Conservation (phyloP, 345 rosid species). For the Pugionium cornutum region DNA sequence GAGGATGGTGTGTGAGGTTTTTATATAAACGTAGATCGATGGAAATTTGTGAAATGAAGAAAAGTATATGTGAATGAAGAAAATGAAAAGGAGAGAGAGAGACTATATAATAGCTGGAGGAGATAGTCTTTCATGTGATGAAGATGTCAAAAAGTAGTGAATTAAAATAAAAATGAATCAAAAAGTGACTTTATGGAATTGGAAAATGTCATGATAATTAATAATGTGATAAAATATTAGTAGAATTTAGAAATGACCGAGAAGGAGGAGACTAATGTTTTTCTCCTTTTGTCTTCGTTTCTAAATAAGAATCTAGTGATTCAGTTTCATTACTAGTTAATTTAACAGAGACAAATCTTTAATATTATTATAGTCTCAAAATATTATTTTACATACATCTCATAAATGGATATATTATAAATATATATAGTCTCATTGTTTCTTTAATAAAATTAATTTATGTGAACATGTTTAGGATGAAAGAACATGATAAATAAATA, state of each 20-base stretch:
- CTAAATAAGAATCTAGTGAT: slow-evolving; percentile 15
- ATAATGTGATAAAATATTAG: slow-evolving; percentile 32
- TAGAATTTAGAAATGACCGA: slow-evolving; percentile 45
- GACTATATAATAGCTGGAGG: slow-evolving; percentile 63
- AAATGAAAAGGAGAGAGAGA: slow-evolving; percentile 15
- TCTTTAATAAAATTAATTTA: too few species aligned
- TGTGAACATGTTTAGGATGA: too few species aligned
- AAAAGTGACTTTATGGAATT: slow-evolving; percentile 42
- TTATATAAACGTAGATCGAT: slow-evolving; percentile 28
- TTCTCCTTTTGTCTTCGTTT: slow-evolving; percentile 44
- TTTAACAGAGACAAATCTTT: slow-evolving; percentile 5
- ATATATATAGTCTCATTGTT: too few species aligned
- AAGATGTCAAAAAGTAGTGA: slow-evolving; percentile 51
- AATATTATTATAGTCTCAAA: too few species aligned
- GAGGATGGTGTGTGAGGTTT: slow-evolving; percentile 29
- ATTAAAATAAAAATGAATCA: slow-evolving; percentile 37
- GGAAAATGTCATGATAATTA: slow-evolving; percentile 17
- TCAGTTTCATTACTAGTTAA: slow-evolving; percentile 19
- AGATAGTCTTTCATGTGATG: slow-evolving; percentile 47
- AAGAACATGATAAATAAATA: too few species aligned
- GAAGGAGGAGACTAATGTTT: slow-evolving; percentile 50
- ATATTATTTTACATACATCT: too few species aligned
- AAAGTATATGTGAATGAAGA: slow-evolving; percentile 40
- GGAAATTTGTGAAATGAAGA: slow-evolving; percentile 26
- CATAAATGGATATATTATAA: too few species aligned